A percentile compares a stretch with the other conserved stretches of the same genome.
Conservation (phyloP, 257 asterid genomes). For the Ligustrum vulgare region DNA sequence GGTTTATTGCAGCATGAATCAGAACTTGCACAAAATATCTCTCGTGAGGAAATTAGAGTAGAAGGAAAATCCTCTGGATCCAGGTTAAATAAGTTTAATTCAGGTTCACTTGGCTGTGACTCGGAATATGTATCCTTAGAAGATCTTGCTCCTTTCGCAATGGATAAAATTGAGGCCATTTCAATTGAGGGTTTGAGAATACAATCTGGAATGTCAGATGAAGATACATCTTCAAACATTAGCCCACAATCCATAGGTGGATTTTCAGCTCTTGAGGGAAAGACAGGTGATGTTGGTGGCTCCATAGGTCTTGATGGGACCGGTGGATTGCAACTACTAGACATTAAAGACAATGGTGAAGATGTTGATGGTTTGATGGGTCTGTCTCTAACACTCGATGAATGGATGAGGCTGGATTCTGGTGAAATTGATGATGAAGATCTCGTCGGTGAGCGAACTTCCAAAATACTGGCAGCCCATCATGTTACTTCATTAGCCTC, state of each 20-base stretch:
- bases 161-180: conserved; percentile 73
- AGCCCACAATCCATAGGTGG: conserved; percentile 64
- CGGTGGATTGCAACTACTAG: conserved; percentile 77
- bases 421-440: conserved; percentile 83
- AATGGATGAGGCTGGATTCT: conserved; percentile 95
- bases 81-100: conserved; percentile 14
- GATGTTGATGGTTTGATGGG: conserved; percentile 90
- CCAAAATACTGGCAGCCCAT: conserved; percentile 86
- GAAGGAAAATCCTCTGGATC: conserved; percentile 30
- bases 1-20: conserved; percentile 40
- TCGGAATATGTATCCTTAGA: conserved; percentile 73
- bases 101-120: conserved; percentile 38
- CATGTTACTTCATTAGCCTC: conserved; percentile 68
- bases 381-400: conserved; percentile 81
- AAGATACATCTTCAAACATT: conserved; percentile 67
- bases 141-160: conserved; percentile 94
- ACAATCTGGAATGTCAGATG: conserved; percentile 80
- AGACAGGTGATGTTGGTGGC: conserved; percentile 45
- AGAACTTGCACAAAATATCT: conserved; percentile 28
- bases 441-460: conserved; percentile 67
- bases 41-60: conserved; percentile 27
- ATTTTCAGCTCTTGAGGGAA: conserved; percentile 74
- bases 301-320: conserved; percentile 83
- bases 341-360: conserved; percentile 66
- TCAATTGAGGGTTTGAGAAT: conserved; percentile 63